Conservation (phyloP, 495 filamentous ascomycete genomes). For the Trichoderma reesei region DNA sequence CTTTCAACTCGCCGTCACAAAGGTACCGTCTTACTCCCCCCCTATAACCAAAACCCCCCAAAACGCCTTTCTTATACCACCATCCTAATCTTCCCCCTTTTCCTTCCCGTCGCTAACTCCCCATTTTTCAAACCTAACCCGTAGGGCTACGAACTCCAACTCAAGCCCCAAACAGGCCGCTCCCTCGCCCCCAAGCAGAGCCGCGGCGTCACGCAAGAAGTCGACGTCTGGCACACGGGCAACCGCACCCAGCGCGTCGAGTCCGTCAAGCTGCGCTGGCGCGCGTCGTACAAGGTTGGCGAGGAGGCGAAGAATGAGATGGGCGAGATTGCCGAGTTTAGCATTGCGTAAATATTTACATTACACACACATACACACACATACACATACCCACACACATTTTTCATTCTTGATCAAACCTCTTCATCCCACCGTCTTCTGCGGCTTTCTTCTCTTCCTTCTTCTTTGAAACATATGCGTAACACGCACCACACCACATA, state of each 20-base stretch:
- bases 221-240: constrained; percentile 56
- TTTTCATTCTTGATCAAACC: background rate
- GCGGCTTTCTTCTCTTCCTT: background rate
- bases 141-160: constrained; percentile 68
- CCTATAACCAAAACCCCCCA: no score
- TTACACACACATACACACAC: background rate
- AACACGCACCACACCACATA: no score
- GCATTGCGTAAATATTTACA: constrained; percentile 41
- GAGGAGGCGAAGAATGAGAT: constrained; percentile 57
- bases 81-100: background rate
- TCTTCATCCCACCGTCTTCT: background rate
- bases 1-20: constrained; percentile 88
- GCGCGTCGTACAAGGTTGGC: constrained; percentile 66
- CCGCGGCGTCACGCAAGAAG: constrained; percentile 73
- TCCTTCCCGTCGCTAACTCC: background rate
- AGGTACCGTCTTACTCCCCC: constrained; percentile 43
- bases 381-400: no score
- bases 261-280: constrained; percentile 79
- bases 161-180: constrained; percentile 75
- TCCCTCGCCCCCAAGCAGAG: constrained; percentile 61
- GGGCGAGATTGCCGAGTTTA: constrained; percentile 80
- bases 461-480: background rate
- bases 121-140: background rate
- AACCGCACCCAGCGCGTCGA: constrained; percentile 61
- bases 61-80: no score